A percentile compares a stretch with the other conserved stretches of the same genome.
Evolutionary conservation across 1,139 yeast species (phyloP).

Genomic region (Geotrichum citri-aurantii): DNA sequence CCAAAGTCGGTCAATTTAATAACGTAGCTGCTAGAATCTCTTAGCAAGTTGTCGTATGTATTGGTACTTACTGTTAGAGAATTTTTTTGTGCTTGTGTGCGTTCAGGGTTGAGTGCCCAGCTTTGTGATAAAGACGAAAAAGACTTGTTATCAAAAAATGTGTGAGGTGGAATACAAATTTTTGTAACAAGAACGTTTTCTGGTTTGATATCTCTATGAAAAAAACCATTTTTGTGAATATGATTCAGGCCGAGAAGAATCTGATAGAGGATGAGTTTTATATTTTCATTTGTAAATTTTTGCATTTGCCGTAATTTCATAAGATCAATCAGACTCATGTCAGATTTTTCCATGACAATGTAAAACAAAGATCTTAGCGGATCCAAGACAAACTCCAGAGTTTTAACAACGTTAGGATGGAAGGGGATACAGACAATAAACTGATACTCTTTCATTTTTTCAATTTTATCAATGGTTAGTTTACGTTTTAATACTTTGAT

Average conservation of each 20-base stretch:
- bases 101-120: neutral
- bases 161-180: conserved; percentile 10
- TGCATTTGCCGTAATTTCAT: conserved; percentile 41
- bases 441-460: conserved; percentile 63
- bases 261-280: conserved; percentile 61
- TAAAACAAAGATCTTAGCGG: conserved; percentile 52
- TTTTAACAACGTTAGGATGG: conserved; percentile 65
- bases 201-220: conserved; percentile 91
- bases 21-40: conserved; percentile 41
- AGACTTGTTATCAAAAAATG: conserved; percentile 1
- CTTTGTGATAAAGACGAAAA: neutral
- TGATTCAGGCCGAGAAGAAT: conserved; percentile 71
- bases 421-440: conserved; percentile 67
- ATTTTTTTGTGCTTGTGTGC: neutral
- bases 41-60: conserved; percentile 32
- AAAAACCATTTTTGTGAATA: conserved; percentile 67
- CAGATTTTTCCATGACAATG: conserved; percentile 86
- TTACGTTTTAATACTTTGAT: conserved; percentile 70
- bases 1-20: conserved; percentile 92
- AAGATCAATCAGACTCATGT: conserved; percentile 65
- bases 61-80: neutral
- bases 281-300: conserved; percentile 51
- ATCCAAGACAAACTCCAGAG: conserved; percentile 76
- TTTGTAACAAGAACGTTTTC: conserved; percentile 70
- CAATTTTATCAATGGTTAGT: conserved; percentile 50